Evolutionary conservation across 495 filamentous ascomycete genomes (phyloP).

Genomic region (Aspergillus biplanus): DNA sequence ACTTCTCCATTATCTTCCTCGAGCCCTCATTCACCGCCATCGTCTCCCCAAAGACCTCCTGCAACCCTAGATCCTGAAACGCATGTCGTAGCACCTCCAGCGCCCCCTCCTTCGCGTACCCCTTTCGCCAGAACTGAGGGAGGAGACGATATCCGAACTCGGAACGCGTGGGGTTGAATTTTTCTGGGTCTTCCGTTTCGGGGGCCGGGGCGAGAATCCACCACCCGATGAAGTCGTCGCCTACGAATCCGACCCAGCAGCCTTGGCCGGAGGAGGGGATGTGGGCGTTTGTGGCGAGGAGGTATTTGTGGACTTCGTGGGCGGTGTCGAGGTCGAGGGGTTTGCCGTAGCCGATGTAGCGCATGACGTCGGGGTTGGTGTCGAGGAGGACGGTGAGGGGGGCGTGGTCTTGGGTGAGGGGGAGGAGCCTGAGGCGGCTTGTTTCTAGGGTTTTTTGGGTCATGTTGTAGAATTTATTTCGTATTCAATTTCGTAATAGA

Average conservation of each 20-base stretch:
- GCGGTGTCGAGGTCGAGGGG: slow-evolving; percentile 19
- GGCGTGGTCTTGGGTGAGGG: slow-evolving; percentile 16
- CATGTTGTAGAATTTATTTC: not conserved
- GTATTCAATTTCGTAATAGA: not conserved
- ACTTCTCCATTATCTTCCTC: slow-evolving; percentile 16
- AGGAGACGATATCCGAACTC: slow-evolving; percentile 23
- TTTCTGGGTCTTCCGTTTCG: slow-evolving; percentile 8
- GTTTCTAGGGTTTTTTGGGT: slow-evolving; percentile 16
- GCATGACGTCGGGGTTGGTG: slow-evolving; percentile 24
- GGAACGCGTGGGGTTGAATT: slow-evolving; percentile 16
- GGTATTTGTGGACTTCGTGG: slow-evolving; percentile 22
- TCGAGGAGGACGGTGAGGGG: slow-evolving; percentile 20
- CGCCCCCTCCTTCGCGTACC: slow-evolving; percentile 24
- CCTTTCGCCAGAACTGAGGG: slow-evolving; percentile 21
- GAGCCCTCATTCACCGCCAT: slow-evolving; percentile 24
- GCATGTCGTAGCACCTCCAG: slow-evolving; percentile 19
- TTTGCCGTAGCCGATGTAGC: slow-evolving; percentile 21
- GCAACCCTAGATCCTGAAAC: slow-evolving; percentile 21
- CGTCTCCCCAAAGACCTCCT: slow-evolving; percentile 25
- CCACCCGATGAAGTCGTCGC: slow-evolving; percentile 24
- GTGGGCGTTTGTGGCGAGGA: slow-evolving; percentile 9
- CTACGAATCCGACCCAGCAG: slow-evolving; percentile 21
- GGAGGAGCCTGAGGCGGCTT: slow-evolving; percentile 18
- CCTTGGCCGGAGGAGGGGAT: slow-evolving; percentile 18
- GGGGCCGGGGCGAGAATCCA: slow-evolving; percentile 23